A percentile compares a stretch with the other conserved stretches of the same genome.
Evolutionary conservation across 31 red algal species (phyloP).

Genomic region (Asparagopsis taxiformis): DNA sequence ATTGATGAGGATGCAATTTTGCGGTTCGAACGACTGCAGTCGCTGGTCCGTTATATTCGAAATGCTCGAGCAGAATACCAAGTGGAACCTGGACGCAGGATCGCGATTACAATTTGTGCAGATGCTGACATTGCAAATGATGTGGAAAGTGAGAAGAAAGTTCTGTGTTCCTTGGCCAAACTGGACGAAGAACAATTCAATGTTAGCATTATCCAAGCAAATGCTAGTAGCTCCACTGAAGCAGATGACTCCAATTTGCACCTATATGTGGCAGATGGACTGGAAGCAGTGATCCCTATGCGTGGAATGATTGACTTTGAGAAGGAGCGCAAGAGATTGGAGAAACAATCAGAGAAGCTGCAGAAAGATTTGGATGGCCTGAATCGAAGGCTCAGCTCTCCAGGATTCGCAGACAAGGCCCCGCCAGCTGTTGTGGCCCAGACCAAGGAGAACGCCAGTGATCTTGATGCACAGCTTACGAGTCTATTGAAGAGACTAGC

Average conservation of each 20-base stretch:
- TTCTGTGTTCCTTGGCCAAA: constrained; percentile 66
- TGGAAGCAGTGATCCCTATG: constrained; percentile 77
- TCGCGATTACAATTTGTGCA: constrained; percentile 55
- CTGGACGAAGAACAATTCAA: constrained; percentile 55
- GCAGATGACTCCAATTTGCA: constrained; percentile 33
- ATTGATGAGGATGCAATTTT: constrained; percentile 56
- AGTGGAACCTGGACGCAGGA: constrained; percentile 55
- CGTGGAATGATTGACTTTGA: constrained; percentile 80
- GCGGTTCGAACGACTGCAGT: constrained; percentile 58
- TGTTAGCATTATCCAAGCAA: constrained; percentile 21
- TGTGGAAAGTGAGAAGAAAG: constrained; percentile 40
- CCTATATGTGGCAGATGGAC: constrained; percentile 66
- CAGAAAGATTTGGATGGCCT: constrained; percentile 79
- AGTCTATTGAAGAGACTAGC: constrained; percentile 39
- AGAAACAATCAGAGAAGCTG: constrained; percentile 75
- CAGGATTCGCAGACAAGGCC: constrained; percentile 86
- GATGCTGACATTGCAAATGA: constrained; percentile 23
- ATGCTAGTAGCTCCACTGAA: too few species aligned
- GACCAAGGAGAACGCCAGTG: constrained; percentile 38
- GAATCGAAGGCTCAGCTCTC: constrained; percentile 57
- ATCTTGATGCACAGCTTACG: constrained; percentile 68
- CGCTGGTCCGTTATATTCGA: constrained; percentile 65
- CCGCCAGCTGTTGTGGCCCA: constrained; percentile 78
- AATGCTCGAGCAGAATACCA: constrained; percentile 83
- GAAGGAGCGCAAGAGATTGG: constrained; percentile 81